Evolutionary conservation across 2,329 filamentous ascomycete genomes (phyloP), one percentile per base, ranked within the genome.

Genomic region (Claviceps arundinis): DNA sequence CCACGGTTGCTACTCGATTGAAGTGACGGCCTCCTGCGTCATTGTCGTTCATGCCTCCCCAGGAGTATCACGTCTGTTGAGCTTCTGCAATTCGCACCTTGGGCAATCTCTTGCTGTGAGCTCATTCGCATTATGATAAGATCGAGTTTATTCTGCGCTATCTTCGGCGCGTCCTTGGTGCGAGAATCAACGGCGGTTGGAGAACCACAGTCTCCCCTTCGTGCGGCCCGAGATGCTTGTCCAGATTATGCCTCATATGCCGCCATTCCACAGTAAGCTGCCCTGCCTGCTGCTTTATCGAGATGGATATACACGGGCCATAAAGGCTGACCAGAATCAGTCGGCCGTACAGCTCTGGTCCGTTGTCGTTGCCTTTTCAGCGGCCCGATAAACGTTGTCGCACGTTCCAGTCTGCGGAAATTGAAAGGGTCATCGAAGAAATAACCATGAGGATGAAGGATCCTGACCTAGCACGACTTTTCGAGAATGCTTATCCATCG

Each of bases 401-500:
- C 56, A 96, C 90, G 0, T 98, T 97, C 69, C 79, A 82, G 52
- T 96, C 90, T 1, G 80, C 85, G 24, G 76, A 85, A 3, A 94
- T 97, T 46, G 93, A 98, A 66, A 77, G 86, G 61, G 86, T 96
- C 50, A 96, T 98, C 56, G 67, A 81, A 34, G 82, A 96, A 59
- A 75, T 98, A 58, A 93, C 85, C 5, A 76, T 79, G 30, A 84
- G 81, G 50, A 86, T 98, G 71, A 76, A 83, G 54, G 85, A 97
- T 61, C 84, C 85, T 16, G 93, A 97, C 60, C 78, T 98, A 13
- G 91, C 91, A 3, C 82, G 90, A 26, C 74, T 98, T 11, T 98
- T 98, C 64, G 89, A 95, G 65, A 98, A 98, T 64, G 84, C 91
- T 2, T 97, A 94, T 58, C 91, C 91, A 4, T 95, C 93, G 56